phyloP scores from a whole-genome alignment of 345 rosid species.

The Aethionema arabicum region DNA sequence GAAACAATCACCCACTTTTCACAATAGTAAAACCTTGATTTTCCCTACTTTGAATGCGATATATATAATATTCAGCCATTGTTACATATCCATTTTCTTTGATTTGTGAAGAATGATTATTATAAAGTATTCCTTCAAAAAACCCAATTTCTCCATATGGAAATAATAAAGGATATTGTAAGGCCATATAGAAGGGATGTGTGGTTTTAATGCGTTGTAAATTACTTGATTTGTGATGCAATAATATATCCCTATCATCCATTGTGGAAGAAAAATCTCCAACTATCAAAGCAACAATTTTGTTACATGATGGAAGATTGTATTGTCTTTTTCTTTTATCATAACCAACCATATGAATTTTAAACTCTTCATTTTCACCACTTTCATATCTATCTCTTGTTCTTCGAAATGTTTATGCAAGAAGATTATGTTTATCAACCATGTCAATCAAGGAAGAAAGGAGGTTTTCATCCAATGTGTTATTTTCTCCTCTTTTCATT shows the following conservation, averaged over 20 bases:
- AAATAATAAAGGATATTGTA: background rate
- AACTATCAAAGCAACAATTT: background rate
- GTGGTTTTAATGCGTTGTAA: background rate
- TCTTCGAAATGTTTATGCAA: background rate
- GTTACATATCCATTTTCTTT: background rate
- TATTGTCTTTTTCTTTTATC: background rate
- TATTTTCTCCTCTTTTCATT: too few relatives aligned
- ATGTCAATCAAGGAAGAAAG: background rate
- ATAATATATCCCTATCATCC: background rate
- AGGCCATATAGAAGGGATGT: background rate
- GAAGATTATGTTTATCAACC: background rate
- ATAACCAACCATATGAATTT: background rate
- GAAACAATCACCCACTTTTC: background rate
- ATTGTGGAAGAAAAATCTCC: background rate
- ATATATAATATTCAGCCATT: background rate
- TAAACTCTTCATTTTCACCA: background rate
- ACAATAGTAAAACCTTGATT: background rate
- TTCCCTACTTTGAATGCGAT: background rate
- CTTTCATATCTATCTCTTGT: conserved; percentile 9
- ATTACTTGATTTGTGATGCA: background rate
- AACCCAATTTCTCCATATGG: background rate
- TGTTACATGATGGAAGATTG: background rate
- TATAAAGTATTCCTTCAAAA: background rate
- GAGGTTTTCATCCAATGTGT: background rate
- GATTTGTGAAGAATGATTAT: background rate